Percentiles rank a stretch among this genome's conserved stretches.
Evolutionary conservation across 768 basidiomycete species (phyloP).

Genomic region (Scleroderma bovista): DNA sequence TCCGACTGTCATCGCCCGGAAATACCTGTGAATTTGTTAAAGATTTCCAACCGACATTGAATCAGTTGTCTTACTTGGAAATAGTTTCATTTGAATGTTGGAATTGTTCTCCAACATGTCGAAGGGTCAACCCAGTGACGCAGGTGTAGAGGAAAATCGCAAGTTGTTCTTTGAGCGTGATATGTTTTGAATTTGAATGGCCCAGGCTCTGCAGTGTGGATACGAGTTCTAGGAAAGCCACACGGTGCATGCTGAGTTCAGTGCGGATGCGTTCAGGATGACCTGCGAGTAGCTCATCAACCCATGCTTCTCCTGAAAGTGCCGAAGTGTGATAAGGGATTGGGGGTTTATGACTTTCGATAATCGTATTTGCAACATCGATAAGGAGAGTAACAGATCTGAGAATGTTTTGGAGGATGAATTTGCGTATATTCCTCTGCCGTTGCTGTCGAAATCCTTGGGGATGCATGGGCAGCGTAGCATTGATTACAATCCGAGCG

Average conservation of each 20-base stretch:
- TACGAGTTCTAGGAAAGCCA: slow-evolving; percentile 25
- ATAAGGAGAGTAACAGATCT: too few species aligned
- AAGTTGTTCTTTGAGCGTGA: slow-evolving; percentile 31
- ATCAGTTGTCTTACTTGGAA: slow-evolving; percentile 20
- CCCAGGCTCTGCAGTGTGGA: slow-evolving; percentile 16
- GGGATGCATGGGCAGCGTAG: too few species aligned
- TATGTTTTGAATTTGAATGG: slow-evolving; percentile 14
- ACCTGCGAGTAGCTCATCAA: slow-evolving; percentile 16
- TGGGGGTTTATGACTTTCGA: too few species aligned
- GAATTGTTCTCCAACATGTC: neutral
- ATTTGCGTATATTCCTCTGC: too few species aligned
- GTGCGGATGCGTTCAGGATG: slow-evolving; percentile 10
- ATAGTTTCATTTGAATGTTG: slow-evolving; percentile 31
- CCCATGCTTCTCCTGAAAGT: slow-evolving; percentile 18
- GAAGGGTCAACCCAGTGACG: slow-evolving; percentile 16
- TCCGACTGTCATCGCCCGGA: too few species aligned
- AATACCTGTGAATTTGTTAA: too few species aligned
- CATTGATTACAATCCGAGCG: too few species aligned
- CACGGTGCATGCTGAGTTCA: slow-evolving; percentile 23
- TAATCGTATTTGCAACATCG: too few species aligned
- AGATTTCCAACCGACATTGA: too few species aligned
- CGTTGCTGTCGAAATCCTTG: too few species aligned
- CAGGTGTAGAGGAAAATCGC: slow-evolving; percentile 32
- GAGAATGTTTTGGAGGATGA: too few species aligned
- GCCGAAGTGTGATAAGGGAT: slow-evolving; percentile 12